These are phyloP conservation scores for Candida tropicalis DNA, from an alignment of 1,139 yeast species.

Conservation along the genomic window DNA sequence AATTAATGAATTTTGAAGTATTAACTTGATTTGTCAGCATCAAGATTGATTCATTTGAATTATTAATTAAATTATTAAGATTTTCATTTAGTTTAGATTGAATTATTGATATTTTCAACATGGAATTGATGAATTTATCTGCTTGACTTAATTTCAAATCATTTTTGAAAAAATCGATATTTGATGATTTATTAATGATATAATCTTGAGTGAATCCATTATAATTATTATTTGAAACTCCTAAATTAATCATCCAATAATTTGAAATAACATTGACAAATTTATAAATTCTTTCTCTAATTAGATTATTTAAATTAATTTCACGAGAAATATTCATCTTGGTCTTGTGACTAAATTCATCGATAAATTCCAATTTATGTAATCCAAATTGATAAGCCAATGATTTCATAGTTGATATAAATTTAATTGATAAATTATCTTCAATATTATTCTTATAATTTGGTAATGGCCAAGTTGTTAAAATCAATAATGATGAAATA, in stretches of 20 bases:
- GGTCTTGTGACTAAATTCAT: constrained; percentile 49
- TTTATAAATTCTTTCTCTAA: constrained; percentile 49
- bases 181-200: constrained; percentile 40
- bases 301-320: constrained; percentile 35
- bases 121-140: constrained; percentile 43
- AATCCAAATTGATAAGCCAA: constrained; percentile 48
- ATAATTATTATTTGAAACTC: constrained; percentile 40
- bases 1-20: constrained; percentile 36
- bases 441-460: constrained; percentile 30
- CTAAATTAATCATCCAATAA: constrained; percentile 47
- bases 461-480: constrained; percentile 54
- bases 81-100: constrained; percentile 47
- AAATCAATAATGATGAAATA: constrained; percentile 40
- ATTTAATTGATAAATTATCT: constrained; percentile 42
- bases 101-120: constrained; percentile 42
- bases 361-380: constrained; percentile 45
- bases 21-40: constrained; percentile 24
- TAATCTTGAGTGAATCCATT: constrained; percentile 48
- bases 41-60: constrained; percentile 13
- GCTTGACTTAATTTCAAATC: constrained; percentile 17
- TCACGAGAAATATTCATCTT: constrained; percentile 37
- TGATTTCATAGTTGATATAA: constrained; percentile 43
- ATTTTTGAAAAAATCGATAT: constrained; percentile 24
- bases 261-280: constrained; percentile 47
- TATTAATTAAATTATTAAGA: constrained; percentile 34